These are phyloP conservation scores for Radiomyces spectabilis DNA, from an alignment of 192 early-diverging fungal species.

Conservation along the genomic window DNA sequence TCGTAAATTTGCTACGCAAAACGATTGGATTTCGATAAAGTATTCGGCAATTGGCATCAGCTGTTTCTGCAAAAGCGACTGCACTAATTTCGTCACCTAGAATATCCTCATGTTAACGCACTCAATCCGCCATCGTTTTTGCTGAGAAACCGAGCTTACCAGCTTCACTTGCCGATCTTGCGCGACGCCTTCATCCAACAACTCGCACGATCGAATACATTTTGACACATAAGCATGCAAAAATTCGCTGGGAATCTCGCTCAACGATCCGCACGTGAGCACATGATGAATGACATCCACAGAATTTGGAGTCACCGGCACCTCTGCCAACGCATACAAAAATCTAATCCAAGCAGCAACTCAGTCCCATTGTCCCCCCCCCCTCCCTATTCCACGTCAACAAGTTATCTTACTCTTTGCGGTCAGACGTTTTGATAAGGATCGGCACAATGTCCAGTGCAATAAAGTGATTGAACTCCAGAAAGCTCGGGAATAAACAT, in stretches of 20 bases:
- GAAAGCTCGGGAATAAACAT: neutral
- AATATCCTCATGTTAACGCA: neutral
- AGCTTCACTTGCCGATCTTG: neutral
- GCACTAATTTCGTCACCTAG: neutral
- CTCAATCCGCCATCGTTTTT: neutral
- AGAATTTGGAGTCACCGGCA: neutral
- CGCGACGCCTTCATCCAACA: neutral
- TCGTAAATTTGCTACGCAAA: no score
- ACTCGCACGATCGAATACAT: neutral
- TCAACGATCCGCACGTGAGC: neutral
- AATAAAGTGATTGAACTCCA: neutral
- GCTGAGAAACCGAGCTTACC: neutral
- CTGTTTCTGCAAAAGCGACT: neutral
- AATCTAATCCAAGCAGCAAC: neutral
- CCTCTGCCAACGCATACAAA: neutral
- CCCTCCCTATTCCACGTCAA: neutral
- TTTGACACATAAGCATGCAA: neutral
- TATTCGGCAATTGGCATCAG: neutral
- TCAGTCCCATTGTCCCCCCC: no score
- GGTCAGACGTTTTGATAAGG: neutral
- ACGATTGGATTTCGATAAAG: neutral
- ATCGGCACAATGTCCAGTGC: neutral
- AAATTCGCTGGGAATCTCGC: neutral
- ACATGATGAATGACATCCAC: neutral
- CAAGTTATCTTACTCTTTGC: neutral